These are phyloP conservation scores for Taxillus chinensis DNA, from an alignment of 164 flowering plant genomes.

Conservation along the genomic window DNA sequence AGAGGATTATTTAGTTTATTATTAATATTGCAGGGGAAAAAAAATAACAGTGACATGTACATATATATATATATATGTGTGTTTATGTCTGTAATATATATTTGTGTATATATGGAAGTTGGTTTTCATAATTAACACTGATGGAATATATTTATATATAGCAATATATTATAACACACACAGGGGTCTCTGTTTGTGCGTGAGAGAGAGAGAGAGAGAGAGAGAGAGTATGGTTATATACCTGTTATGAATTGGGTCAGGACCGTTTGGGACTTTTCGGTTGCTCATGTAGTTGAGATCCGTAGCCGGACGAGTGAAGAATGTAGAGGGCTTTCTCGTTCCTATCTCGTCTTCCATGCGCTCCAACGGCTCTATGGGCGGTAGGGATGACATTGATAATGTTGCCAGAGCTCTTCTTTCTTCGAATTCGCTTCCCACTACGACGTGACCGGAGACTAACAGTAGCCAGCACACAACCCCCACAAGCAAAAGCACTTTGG, in stretches of 20 bases:
- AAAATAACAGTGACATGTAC: too few relatives aligned
- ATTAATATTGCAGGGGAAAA: too few relatives aligned
- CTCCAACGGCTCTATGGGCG: conserved; percentile 10
- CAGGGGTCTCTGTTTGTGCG: too few relatives aligned
- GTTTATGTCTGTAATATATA: too few relatives aligned
- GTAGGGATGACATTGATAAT: neutral
- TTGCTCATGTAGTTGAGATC: conserved; percentile 55
- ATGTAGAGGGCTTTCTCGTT: conserved; percentile 4
- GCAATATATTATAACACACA: too few relatives aligned
- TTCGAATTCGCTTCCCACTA: neutral
- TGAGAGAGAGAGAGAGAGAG: too few relatives aligned
- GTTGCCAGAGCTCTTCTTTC: neutral
- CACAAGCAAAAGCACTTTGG: too few relatives aligned
- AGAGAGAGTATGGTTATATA: neutral
- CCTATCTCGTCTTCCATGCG: conserved; percentile 11
- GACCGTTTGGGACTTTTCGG: conserved; percentile 72
- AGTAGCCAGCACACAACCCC: conserved; percentile 14
- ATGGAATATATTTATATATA: too few relatives aligned
- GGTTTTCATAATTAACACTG: too few relatives aligned
- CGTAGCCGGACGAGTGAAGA: conserved; percentile 12
- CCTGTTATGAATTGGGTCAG: conserved; percentile 91
- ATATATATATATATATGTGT: too few relatives aligned
- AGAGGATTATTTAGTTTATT: too few relatives aligned
- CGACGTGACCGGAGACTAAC: conserved; percentile 17
- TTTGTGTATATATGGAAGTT: too few relatives aligned